Conservation (phyloP, 2,329 filamentous ascomycete genomes). For the Aspergillus floridensis region DNA sequence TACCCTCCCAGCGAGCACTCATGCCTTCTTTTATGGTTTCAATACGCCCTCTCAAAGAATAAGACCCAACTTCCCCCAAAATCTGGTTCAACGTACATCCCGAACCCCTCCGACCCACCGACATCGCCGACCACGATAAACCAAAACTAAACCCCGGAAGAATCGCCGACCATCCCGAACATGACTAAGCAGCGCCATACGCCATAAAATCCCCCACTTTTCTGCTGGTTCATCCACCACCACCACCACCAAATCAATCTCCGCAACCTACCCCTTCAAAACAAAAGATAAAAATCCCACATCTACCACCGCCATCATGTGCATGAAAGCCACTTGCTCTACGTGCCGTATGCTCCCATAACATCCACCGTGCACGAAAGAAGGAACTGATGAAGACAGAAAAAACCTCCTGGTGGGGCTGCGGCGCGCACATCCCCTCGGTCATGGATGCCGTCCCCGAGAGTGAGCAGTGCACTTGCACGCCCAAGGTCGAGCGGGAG, state of each 20-base stretch:
- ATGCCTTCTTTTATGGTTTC: too few species aligned
- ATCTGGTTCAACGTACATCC: too few species aligned
- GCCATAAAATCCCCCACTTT: background rate
- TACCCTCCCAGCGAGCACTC: too few species aligned
- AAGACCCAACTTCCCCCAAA: too few species aligned
- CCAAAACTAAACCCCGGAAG: background rate
- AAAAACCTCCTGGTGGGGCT: constrained; percentile 65
- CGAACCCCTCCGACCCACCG: too few species aligned
- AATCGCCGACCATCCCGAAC: background rate
- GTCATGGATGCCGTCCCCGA: constrained; percentile 62
- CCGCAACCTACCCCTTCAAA: background rate
- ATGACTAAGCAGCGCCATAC: background rate
- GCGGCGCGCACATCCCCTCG: constrained; percentile 58
- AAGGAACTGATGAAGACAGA: constrained; percentile 37
- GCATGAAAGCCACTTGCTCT: constrained; percentile 61
- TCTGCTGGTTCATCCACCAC: too few species aligned
- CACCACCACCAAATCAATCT: background rate
- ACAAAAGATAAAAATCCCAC: too few species aligned
- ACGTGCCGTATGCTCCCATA: constrained; percentile 54
- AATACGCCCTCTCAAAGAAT: too few species aligned
- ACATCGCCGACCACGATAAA: background rate
- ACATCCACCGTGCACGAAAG: constrained; percentile 4
- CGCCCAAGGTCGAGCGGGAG: constrained; percentile 60
- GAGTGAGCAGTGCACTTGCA: constrained; percentile 63
- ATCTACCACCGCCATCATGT: constrained; percentile 50